Conservation (phyloP, 2,329 filamentous ascomycete genomes). For the Cadophora malorum region DNA sequence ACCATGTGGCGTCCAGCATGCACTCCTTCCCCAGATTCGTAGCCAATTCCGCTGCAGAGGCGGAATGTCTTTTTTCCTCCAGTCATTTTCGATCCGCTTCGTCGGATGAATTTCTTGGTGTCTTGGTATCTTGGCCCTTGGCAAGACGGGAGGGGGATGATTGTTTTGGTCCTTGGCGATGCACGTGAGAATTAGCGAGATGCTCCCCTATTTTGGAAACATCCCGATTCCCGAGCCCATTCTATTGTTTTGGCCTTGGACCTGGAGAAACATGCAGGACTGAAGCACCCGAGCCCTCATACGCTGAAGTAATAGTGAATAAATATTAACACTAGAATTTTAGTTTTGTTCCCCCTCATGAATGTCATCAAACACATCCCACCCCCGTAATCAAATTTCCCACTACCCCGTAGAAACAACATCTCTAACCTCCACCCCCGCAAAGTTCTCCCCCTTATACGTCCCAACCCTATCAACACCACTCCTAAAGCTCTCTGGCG, state of each 20-base stretch:
- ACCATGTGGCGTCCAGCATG: slow-evolving; percentile 1
- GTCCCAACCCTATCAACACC: slow-evolving; percentile 30
- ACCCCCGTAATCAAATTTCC: background rate
- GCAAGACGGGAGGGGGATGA: background rate
- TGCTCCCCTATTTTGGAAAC: background rate
- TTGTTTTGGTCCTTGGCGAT: background rate
- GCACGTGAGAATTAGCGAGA: background rate
- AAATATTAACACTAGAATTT: slow-evolving; percentile 18
- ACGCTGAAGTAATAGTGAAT: background rate
- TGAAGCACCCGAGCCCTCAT: no score
- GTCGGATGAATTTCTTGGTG: background rate
- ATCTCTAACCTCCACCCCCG: slow-evolving; percentile 25
- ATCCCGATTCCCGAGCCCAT: background rate
- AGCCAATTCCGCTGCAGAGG: background rate
- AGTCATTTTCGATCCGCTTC: slow-evolving; percentile 6
- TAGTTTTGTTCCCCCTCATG: background rate
- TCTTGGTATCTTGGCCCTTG: slow-evolving; percentile 14
- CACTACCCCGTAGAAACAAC: slow-evolving; percentile 18
- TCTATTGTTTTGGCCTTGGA: no score
- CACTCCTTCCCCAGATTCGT: background rate
- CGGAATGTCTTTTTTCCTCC: slow-evolving; percentile 15
- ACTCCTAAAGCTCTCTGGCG: slow-evolving; percentile 47
- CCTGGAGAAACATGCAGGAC: no score
- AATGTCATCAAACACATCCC: background rate
- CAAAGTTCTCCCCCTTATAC: slow-evolving; percentile 38